Evolutionary conservation across 257 asterid species (phyloP), one percentile per base, ranked within the genome.

Genomic region (Primulina tabacum): DNA sequence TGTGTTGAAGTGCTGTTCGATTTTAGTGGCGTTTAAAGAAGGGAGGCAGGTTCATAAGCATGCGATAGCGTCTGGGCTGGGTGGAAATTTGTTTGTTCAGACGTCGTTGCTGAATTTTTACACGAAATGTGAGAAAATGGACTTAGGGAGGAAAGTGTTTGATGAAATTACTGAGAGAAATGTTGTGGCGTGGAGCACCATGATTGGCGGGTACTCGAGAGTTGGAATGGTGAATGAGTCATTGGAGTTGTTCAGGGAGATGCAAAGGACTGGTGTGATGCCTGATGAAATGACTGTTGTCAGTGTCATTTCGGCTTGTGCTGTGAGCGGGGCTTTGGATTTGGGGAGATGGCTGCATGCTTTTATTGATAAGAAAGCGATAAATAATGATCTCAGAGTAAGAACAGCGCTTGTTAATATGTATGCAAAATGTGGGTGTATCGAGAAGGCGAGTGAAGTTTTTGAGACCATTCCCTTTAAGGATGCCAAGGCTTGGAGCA

Each of bases 401-500:
- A 72, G 85, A 55, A 89, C 96, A 0, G 88, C 94, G 40, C 92
- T 89, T 47, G 86, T 89, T 30, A 87, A 82, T 67, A 83, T 89
- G 94, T 89, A 89, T 60, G 90, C 92, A 14, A 89, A 89, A 83
- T 89, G 94, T 73, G 96, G 96, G 18, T 77, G 78, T 62, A 69
- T 89, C 60, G 90, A 85, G 71, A 87, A 79, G 81, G 96, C 96
- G 2, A 71, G 64, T 5, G 89, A 81, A 4, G 82, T 89, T 21
- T 89, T 89, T 9, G 82, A 83, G 62, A 80, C 83, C 2, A 89
- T 89, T 84, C 86, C 85, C 14, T 64, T 81, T 37, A 89, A 84
- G 85, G 96, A 89, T 78, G 79, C 86, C 62, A 87, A 83, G 82
- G 92, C 94, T 29, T 89, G 94, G 96, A 87, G 85, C 85, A 85